These are phyloP conservation scores for Umbelopsis sp. DNA, from an alignment of 192 early-diverging fungal genomes.

Conservation along the genomic window DNA sequence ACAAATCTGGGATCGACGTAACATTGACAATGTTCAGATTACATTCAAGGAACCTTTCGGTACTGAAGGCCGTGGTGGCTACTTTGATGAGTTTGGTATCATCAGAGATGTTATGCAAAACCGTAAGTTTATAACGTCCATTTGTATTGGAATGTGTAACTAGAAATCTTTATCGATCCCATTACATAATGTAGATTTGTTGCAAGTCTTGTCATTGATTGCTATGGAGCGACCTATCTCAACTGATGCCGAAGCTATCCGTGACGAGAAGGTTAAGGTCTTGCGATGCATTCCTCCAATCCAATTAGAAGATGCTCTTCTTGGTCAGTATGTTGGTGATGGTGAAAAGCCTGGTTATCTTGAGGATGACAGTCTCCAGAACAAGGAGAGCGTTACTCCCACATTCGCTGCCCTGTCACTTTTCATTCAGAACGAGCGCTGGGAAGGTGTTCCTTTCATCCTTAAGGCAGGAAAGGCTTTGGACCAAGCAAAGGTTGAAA, in stretches of 20 bases:
- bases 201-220: constrained; percentile 89
- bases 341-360: constrained; percentile 86
- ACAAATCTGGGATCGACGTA: constrained; percentile 80
- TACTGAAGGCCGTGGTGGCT: constrained; percentile 94
- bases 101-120: constrained; percentile 97
- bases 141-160: neutral
- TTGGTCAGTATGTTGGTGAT: constrained; percentile 91
- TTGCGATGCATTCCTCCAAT: constrained; percentile 81
- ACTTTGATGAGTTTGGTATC: constrained; percentile 98
- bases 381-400: constrained; percentile 82
- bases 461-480: constrained; percentile 89
- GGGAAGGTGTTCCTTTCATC: constrained; percentile 90
- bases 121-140: constrained; percentile 47
- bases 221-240: constrained; percentile 91
- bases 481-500: constrained; percentile 86
- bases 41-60: constrained; percentile 97
- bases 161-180: neutral
- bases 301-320: constrained; percentile 76
- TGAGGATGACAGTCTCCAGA: constrained; percentile 85
- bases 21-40: constrained; percentile 91
- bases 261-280: constrained; percentile 90
- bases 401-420: constrained; percentile 90
- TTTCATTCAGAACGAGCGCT: constrained; percentile 92
- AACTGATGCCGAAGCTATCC: constrained; percentile 85
- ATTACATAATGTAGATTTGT: constrained; percentile 59